phyloP scores from a whole-genome alignment of 2,329 filamentous ascomycete species.

The Stemphylium lycopersici region DNA sequence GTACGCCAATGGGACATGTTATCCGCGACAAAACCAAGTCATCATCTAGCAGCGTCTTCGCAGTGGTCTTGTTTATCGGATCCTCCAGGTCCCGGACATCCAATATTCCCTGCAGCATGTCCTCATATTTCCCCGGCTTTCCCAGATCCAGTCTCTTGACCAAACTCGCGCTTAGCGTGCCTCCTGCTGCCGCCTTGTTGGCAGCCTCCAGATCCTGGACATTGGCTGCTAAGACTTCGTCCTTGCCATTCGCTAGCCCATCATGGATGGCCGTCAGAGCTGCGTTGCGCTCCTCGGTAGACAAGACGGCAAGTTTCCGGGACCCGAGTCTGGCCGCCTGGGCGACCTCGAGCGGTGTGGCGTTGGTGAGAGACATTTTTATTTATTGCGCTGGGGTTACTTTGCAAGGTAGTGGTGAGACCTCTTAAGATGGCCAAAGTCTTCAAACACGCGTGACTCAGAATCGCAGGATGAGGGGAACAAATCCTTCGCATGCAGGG shows the following conservation, averaged over 20 bases:
- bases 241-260: slow-evolving; percentile 72
- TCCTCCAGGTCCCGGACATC: slow-evolving; percentile 85
- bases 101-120: slow-evolving; percentile 94
- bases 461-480: slow-evolving; percentile 22
- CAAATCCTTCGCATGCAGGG: slow-evolving; percentile 28
- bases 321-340: slow-evolving; percentile 80
- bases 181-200: slow-evolving; percentile 72
- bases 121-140: slow-evolving; percentile 90
- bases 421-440: slow-evolving; percentile 15
- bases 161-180: slow-evolving; percentile 78
- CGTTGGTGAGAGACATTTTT: slow-evolving; percentile 85
- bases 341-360: slow-evolving; percentile 78
- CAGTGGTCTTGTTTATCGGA: slow-evolving; percentile 83
- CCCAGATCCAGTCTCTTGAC: slow-evolving; percentile 87
- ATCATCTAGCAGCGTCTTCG: slow-evolving; percentile 86
- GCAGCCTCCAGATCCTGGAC: slow-evolving; percentile 79
- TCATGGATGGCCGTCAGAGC: slow-evolving; percentile 83
- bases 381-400: slow-evolving; percentile 24
- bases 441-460: slow-evolving; percentile 34
- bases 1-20: slow-evolving; percentile 93
- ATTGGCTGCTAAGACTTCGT: slow-evolving; percentile 85
- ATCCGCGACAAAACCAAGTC: slow-evolving; percentile 84
- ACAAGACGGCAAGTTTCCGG: slow-evolving; percentile 79
- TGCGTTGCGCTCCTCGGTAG: slow-evolving; percentile 77
- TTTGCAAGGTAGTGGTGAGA: slow-evolving; percentile 23